Percentiles rank a stretch among this genome's conserved stretches.
Conservation (phyloP, 768 basidiomycete species). For the Thelephora aurantiotincta region DNA sequence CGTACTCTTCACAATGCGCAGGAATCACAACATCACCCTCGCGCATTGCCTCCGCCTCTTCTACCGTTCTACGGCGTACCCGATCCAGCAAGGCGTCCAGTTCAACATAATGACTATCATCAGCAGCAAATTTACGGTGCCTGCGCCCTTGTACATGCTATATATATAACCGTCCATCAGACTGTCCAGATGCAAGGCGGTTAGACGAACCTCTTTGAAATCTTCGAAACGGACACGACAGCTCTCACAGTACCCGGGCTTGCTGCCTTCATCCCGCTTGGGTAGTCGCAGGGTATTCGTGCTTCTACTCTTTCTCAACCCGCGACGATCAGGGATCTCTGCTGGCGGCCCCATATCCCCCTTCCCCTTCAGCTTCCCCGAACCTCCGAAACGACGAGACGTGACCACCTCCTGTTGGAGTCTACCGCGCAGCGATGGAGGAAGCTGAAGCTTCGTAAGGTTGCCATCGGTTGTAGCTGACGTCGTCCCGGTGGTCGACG, state of each 20-base stretch:
- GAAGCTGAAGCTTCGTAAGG: constrained; percentile 33
- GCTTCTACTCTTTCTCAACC: constrained; percentile 64
- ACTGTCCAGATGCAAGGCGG: neutral
- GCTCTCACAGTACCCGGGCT: constrained; percentile 96
- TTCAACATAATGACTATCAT: constrained; percentile 62
- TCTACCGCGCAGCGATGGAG: constrained; percentile 37
- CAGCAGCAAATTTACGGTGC: constrained; percentile 72
- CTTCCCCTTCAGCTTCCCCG: constrained; percentile 15
- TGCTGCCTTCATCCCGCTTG: constrained; percentile 72
- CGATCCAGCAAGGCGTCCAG: constrained; percentile 64
- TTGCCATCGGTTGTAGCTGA: constrained; percentile 35
- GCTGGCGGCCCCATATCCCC: constrained; percentile 56
- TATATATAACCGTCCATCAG: neutral
- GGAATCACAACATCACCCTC: no score
- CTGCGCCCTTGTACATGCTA: constrained; percentile 64
- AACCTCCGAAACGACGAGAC: constrained; percentile 33
- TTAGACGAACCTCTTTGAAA: constrained; percentile 54
- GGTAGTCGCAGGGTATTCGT: constrained; percentile 66
- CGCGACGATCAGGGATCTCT: constrained; percentile 37
- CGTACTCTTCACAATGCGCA: no score
- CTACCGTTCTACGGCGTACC: constrained; percentile 32
- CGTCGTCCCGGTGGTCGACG: constrained; percentile 82
- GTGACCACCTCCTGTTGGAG: constrained; percentile 56
- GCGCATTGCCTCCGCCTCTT: constrained; percentile 14
- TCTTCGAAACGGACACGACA: constrained; percentile 85